A percentile compares a stretch with the other conserved stretches of the same genome.
Conservation (phyloP, 148 eudicot genomes). For the Cornus florida region DNA sequence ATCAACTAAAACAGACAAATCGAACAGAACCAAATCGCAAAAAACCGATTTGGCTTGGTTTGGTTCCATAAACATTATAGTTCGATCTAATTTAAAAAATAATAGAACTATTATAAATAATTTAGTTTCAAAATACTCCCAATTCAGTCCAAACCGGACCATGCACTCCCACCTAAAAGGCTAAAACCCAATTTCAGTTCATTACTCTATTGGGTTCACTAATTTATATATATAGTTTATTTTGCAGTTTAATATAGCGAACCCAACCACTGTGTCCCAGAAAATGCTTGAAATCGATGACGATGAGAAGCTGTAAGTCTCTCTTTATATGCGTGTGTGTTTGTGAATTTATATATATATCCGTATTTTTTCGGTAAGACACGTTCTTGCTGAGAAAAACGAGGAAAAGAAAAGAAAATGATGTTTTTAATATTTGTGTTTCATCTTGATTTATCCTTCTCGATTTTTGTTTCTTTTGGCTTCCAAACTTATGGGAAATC, state of each 20-base stretch:
- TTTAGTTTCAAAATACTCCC: no score
- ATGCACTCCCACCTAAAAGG: no score
- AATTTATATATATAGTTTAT: not conserved
- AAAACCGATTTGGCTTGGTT: no score
- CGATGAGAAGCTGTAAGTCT: conserved; percentile 24
- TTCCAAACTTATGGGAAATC: no score
- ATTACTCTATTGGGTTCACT: not conserved
- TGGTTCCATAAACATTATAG: no score
- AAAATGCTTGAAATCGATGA: conserved; percentile 31
- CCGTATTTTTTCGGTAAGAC: not conserved
- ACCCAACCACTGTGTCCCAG: conserved; percentile 30
- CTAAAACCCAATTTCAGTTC: not conserved
- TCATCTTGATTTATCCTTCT: not conserved
- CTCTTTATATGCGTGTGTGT: not conserved
- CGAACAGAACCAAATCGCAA: no score
- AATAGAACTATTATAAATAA: no score
- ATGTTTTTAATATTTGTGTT: not conserved
- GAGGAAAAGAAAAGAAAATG: not conserved
- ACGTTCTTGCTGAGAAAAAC: not conserved
- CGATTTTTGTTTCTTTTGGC: not conserved
- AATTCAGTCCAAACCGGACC: no score
- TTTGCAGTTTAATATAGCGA: conserved; percentile 29
- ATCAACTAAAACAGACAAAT: no score
- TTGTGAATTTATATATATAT: not conserved
- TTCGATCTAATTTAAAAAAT: no score